phyloP scores from a whole-genome alignment of 2,329 filamentous ascomycete species.

The Arthrocladium fulminans region DNA sequence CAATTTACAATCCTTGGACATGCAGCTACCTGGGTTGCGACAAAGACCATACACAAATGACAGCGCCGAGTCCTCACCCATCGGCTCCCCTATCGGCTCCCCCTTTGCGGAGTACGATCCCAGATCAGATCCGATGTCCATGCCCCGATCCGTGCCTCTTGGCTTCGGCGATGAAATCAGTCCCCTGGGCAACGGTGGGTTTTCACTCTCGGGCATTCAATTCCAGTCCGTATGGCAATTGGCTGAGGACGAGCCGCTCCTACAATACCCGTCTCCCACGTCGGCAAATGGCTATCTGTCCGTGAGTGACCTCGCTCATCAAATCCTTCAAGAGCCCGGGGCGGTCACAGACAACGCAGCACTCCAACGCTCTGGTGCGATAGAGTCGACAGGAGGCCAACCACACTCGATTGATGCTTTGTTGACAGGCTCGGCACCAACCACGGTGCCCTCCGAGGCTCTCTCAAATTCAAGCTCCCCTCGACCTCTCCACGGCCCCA shows the following conservation, averaged over 20 bases:
- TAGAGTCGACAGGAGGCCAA: conserved; percentile 12
- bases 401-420: conserved; percentile 17
- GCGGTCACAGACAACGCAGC: background rate
- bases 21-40: conserved; percentile 18
- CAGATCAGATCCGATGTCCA: conserved; percentile 10
- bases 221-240: conserved; percentile 22
- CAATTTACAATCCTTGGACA: conserved; percentile 18
- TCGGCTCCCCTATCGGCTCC: conserved; percentile 17
- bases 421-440: conserved; percentile 11
- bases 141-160: conserved; percentile 19
- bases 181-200: conserved; percentile 16
- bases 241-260: conserved; percentile 14
- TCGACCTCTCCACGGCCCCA: conserved; percentile 16
- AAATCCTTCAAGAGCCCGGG: conserved; percentile 19
- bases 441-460: conserved; percentile 12
- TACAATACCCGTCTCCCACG: conserved; percentile 18
- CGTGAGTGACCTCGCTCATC: conserved; percentile 21
- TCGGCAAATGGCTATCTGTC: conserved; percentile 21
- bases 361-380: background rate
- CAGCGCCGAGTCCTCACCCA: conserved; percentile 17
- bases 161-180: conserved; percentile 16
- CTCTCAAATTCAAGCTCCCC: conserved; percentile 18
- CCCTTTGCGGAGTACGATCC: conserved; percentile 17
- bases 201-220: conserved; percentile 19
- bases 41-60: conserved; percentile 12